A percentile compares a stretch with the other conserved stretches of the same genome.
Evolutionary conservation across 2,329 filamentous ascomycete genomes (phyloP).

Genomic region (Verticillium albo-atrum): DNA sequence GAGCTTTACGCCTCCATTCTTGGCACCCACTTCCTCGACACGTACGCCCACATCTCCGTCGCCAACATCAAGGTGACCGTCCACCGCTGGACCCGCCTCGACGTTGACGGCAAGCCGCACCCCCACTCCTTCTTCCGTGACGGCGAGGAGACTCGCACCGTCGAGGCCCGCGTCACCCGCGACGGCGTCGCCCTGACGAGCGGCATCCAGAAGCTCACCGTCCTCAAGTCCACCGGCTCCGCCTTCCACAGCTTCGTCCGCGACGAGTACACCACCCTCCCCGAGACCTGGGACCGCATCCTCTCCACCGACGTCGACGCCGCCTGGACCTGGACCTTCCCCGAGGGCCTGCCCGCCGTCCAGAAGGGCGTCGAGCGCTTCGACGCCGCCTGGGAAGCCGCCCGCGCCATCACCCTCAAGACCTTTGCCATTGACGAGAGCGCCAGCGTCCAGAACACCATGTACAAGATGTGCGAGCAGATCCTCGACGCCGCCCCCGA

Average conservation of each 20-base stretch:
- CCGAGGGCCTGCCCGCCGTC: slow-evolving; percentile 64
- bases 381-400: slow-evolving; percentile 71
- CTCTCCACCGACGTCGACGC: slow-evolving; percentile 90
- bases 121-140: slow-evolving; percentile 94
- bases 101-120: slow-evolving; percentile 81
- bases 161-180: slow-evolving; percentile 67
- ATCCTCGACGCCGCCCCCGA: slow-evolving; percentile 74
- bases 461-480: slow-evolving; percentile 96
- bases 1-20: slow-evolving; percentile 87
- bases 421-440: slow-evolving; percentile 88
- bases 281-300: slow-evolving; percentile 92
- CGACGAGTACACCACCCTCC: slow-evolving; percentile 88
- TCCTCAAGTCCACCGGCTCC: slow-evolving; percentile 94
- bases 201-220: slow-evolving; percentile 74
- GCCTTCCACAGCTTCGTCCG: slow-evolving; percentile 92
- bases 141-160: slow-evolving; percentile 79
- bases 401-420: slow-evolving; percentile 82
- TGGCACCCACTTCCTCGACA: slow-evolving; percentile 82
- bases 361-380: slow-evolving; percentile 62
- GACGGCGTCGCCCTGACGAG: slow-evolving; percentile 72
- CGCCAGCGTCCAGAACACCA: slow-evolving; percentile 91
- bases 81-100: slow-evolving; percentile 89
- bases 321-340: slow-evolving; percentile 78
- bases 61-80: slow-evolving; percentile 79
- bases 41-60: slow-evolving; percentile 80